Base-by-base conservation (phyloP, 2,329 filamentous ascomycete genomes). In the Apiospora phragmitis region DNA sequence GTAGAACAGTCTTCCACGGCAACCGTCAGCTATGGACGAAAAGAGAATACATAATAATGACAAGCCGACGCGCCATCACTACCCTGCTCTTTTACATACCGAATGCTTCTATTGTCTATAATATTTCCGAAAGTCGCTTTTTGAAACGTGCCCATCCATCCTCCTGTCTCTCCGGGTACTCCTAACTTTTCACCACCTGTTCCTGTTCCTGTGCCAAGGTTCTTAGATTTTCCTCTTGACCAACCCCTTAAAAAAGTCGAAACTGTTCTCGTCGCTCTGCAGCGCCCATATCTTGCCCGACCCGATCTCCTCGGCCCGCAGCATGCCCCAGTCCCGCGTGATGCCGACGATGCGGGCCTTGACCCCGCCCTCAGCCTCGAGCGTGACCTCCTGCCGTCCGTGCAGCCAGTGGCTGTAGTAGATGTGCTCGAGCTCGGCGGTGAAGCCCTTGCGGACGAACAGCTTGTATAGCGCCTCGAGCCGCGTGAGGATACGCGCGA, bases 181-280 rank as follows among this genome's bases (percentile, higher is more conserved):
- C 47, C 47, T 4, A 5, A 49, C 7, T n/a, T 38, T 38, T 24
- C 9, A 11, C 32, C 4, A 3, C 18, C 11, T 12, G 18, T n/a
- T 14, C 55, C 4, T 14, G 4, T 24, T 12, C 14, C 4, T 41
- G 9, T 41, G n/a, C n/a, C n/a, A n/a, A n/a, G n/a, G n/a, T n/a
- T n/a, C n/a, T 62, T 42, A 68, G 14, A 91, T 81, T 85, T 97
- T 98, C 77, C 92, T 89, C 84, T 90, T 94, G 26, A 99, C 84
- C 76, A 99, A 79, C 0, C 96, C 96, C 78, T 89, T 93, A 83
- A 97, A 97, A 80, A 97, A 99, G 82, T 99, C 96, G 84, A 99
- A 99, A 80, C 95, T 98, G 78, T 99, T 99, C 79, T 95, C 94
- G 81, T 99, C 96, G 80, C 94, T 98, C 85, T 98, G 95, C 82